Base-by-base conservation (phyloP, 371 early-diverging fungal species). In the Ordospora pajunii region DNA sequence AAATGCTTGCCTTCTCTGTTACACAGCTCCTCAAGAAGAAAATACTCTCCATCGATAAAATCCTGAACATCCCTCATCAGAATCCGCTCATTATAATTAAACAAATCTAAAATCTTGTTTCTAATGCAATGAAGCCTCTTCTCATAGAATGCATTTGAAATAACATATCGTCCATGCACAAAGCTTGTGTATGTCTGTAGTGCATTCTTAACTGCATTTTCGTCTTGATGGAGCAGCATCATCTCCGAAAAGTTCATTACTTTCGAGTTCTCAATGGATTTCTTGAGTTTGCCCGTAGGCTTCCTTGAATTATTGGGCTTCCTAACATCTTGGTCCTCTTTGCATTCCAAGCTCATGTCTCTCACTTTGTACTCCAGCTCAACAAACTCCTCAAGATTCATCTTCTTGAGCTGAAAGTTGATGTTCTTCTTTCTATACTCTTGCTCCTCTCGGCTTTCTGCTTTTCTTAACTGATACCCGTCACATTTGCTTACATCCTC, bases 361-460 rank as follows among this genome's bases (percentile, higher is more conserved):
- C n/a, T 58, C 19, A 40, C 17, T 14, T 25, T 27, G 19, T 65
- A 73, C 10, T 52, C 21, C 45, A 78, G 9, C 12, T 11, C 45
- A 10, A 3, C n/a, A 65, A 68, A 50, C 0, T 25, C 64, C 45
- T 80, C 80, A 22, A 62, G 62, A 43, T 80, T 76, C 32, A 76
- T 52, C 22, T 43, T 68, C 45, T 67, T 76, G 5, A 80, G 48
- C 17, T 73, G 67, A 49, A 54, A 80, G 65, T 80, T 80, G 17
- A 80, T 76, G 67, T 67, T 80, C 32, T 49, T 71, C 50, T 63
- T 80, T 50, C 80, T 62, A 63, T 80, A 77, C 50, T 80, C 80
- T 2, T 76, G 25, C 45, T 80, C 80, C 67, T 80, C 80, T 51
- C 80, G 58, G 27, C 76, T 80, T 27, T 80, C 80, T n/a, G 73